A percentile compares a stretch with the other conserved stretches of the same genome.
Conservation (phyloP, 2,329 filamentous ascomycete genomes). For the Anisogramma anomala region DNA sequence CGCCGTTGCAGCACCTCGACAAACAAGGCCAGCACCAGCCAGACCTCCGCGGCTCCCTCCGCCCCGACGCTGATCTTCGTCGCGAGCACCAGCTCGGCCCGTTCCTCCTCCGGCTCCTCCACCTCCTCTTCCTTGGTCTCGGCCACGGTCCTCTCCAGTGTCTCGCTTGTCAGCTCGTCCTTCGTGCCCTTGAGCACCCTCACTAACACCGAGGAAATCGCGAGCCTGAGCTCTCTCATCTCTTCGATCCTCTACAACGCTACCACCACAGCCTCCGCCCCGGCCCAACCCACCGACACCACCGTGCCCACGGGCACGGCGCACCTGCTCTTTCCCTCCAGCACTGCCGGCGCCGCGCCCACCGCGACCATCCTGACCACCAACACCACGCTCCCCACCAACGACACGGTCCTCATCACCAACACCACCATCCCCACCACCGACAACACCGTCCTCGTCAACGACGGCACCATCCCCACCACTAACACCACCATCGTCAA, state of each 20-base stretch:
- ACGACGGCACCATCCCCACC: neutral
- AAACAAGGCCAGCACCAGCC: neutral
- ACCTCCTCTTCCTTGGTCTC: neutral
- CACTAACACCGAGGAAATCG: slow-evolving; percentile 3
- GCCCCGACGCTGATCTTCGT: neutral
- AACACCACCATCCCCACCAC: neutral
- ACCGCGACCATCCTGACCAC: neutral
- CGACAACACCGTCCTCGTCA: too few species aligned
- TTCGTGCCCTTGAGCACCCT: slow-evolving; percentile 6
- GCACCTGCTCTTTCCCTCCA: too few species aligned
- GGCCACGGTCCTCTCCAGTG: neutral
- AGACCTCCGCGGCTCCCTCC: neutral
- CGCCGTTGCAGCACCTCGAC: neutral
- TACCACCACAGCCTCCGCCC: neutral
- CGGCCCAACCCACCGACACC: neutral
- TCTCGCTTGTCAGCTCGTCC: slow-evolving; percentile 3
- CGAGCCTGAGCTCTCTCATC: slow-evolving; percentile 1
- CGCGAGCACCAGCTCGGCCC: neutral
- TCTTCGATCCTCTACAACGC: neutral
- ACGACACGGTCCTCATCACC: neutral
- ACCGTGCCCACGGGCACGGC: neutral
- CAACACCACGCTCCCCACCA: too few species aligned
- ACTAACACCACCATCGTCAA: too few species aligned
- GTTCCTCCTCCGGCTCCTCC: neutral
- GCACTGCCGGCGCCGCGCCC: neutral